Conservation (phyloP, 2,329 filamentous ascomycete genomes). For the Fusarium sp. region DNA sequence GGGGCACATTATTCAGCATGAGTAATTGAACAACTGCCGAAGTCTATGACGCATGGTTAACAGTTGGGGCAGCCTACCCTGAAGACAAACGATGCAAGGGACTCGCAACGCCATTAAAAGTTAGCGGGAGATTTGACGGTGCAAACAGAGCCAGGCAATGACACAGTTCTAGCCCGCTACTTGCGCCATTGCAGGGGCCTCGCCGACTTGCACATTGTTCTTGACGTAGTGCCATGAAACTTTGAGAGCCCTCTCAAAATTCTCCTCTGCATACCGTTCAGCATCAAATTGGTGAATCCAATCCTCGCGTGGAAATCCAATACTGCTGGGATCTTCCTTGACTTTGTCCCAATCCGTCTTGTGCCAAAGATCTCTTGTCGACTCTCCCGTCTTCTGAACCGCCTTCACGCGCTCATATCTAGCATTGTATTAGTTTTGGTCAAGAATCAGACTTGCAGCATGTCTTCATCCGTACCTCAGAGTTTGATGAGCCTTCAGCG, state of each 20-base stretch:
- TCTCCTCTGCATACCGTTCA: conserved; percentile 30
- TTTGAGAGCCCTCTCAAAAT: conserved; percentile 12
- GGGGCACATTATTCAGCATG: conserved; percentile 7
- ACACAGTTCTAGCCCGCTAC: not conserved
- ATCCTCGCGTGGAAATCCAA: conserved; percentile 29
- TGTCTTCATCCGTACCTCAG: not conserved
- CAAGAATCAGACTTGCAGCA: rapidly evolving
- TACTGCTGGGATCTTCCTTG: conserved; percentile 20
- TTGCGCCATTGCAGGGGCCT: not conserved
- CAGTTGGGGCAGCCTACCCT: not conserved
- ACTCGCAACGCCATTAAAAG: not conserved
- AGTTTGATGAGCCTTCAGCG: conserved; percentile 22
- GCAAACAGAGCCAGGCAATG: not conserved
- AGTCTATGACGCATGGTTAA: conserved; percentile 6
- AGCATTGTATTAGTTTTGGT: rapidly evolving
- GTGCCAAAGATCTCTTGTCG: conserved; percentile 36
- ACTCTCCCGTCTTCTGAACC: conserved; percentile 35
- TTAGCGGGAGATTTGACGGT: not conserved
- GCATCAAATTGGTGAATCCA: conserved; percentile 38
- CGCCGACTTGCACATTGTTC: not conserved
- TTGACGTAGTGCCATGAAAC: not conserved
- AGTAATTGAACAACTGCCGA: not conserved
- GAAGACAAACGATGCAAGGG: too few relatives aligned
- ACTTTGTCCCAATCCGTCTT: conserved; percentile 35
- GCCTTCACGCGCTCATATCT: conserved; percentile 35